Conservation (phyloP, 1,284 basidiomycete species). For the Microbotryomycetes sp. region DNA sequence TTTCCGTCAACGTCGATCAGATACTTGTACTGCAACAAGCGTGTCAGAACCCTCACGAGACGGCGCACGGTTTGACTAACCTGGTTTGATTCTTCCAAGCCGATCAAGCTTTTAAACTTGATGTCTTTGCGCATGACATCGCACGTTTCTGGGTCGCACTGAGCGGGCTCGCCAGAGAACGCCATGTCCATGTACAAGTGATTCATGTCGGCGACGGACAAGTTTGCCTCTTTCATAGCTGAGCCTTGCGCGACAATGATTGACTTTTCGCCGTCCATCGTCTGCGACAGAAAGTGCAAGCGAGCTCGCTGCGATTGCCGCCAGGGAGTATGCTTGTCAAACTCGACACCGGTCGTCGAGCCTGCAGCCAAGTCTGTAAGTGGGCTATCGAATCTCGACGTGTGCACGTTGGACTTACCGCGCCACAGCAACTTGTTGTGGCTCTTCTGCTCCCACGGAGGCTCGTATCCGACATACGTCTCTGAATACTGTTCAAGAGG, state of each 20-base stretch:
- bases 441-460: constrained; percentile 44
- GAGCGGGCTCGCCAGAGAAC: constrained; percentile 34
- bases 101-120: constrained; percentile 33
- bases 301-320: constrained; percentile 44
- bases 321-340: constrained; percentile 43
- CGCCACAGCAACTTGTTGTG: constrained; percentile 44
- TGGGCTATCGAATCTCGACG: too few species aligned
- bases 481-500: constrained; percentile 46
- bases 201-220: constrained; percentile 27
- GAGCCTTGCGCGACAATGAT: constrained; percentile 21
- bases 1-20: constrained; percentile 47
- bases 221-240: constrained; percentile 22
- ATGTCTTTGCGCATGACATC: constrained; percentile 28
- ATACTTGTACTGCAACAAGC: constrained; percentile 40
- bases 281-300: constrained; percentile 43
- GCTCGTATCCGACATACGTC: constrained; percentile 41
- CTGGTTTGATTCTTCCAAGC: constrained; percentile 33
- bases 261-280: constrained; percentile 22
- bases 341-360: constrained; percentile 45
- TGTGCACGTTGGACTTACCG: constrained; percentile 30
- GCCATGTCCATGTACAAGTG: constrained; percentile 36
- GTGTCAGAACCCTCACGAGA: constrained; percentile 17
- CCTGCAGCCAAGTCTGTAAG: constrained; percentile 33
- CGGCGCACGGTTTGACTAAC: background rate
- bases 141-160: constrained; percentile 36